Evolutionary conservation across 1,139 yeast genomes (phyloP).

Genomic region (Yamadazyma sp.): DNA sequence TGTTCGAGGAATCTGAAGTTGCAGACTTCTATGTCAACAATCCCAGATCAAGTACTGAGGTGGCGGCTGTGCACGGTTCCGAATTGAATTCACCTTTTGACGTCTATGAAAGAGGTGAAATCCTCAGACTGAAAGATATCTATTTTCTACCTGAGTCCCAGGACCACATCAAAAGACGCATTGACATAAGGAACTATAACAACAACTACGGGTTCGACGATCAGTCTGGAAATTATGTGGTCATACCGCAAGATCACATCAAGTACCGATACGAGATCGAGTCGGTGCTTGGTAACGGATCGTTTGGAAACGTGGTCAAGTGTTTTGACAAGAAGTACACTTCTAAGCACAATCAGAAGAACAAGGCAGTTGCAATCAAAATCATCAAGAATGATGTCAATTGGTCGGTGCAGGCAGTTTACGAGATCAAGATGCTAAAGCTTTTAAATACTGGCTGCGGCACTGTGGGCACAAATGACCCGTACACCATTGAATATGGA

Average conservation of each 20-base stretch:
- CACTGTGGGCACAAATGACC: constrained; percentile 14
- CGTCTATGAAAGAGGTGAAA: constrained; percentile 56
- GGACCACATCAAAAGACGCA: constrained; percentile 13
- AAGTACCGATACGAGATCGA: constrained; percentile 71
- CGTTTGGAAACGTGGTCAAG: constrained; percentile 78
- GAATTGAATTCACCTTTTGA: constrained; percentile 24
- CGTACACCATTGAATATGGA: constrained; percentile 14
- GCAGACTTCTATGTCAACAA: constrained; percentile 4
- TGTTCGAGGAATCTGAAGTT: constrained; percentile 17
- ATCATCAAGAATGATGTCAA: constrained; percentile 72
- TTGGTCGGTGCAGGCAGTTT: constrained; percentile 76
- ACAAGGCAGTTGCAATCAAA: constrained; percentile 64
- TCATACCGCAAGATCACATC: constrained; percentile 66
- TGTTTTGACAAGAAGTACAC: constrained; percentile 68
- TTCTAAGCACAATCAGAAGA: constrained; percentile 5
- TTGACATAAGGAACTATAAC: constrained; percentile 45
- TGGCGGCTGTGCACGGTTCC: background rate
- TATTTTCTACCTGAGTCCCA: constrained; percentile 35
- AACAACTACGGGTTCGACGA: constrained; percentile 77
- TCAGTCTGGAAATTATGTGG: constrained; percentile 58
- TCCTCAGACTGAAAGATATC: constrained; percentile 36
- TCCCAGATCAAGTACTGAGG: constrained; percentile 8
- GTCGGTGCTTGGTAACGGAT: constrained; percentile 68
- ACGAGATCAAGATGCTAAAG: constrained; percentile 71
- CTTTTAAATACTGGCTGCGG: constrained; percentile 27